Conservation (phyloP, 768 basidiomycete species). For the Mycena kentingensis region DNA sequence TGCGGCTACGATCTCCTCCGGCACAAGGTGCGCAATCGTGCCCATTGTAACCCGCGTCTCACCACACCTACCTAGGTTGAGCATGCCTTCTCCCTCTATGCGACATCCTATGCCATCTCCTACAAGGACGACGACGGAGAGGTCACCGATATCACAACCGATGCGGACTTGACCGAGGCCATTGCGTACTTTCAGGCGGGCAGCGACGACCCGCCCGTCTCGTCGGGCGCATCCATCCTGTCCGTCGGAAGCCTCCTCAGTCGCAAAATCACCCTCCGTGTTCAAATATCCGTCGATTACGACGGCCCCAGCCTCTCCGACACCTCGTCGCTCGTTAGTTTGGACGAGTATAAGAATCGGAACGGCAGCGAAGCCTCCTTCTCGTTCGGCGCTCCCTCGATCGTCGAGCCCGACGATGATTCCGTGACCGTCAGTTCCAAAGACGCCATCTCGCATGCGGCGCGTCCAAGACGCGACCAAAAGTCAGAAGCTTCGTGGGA, state of each 20-base stretch:
- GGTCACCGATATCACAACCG: constrained; percentile 64
- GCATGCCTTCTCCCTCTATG: constrained; percentile 76
- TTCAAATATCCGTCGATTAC: constrained; percentile 82
- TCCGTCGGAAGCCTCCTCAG: constrained; percentile 69
- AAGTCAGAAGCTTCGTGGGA: constrained; percentile 11
- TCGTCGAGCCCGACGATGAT: constrained; percentile 65
- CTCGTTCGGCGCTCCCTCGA: constrained; percentile 45
- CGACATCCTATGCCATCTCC: constrained; percentile 68
- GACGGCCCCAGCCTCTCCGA: constrained; percentile 92
- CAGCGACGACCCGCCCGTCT: constrained; percentile 66
- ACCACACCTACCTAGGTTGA: constrained; percentile 60
- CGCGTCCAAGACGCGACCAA: constrained; percentile 2
- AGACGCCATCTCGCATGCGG: constrained; percentile 43
- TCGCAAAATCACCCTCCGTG: constrained; percentile 73
- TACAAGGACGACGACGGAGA: constrained; percentile 93
- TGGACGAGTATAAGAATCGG: constrained; percentile 67
- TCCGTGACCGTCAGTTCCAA: constrained; percentile 75
- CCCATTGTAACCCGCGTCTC: constrained; percentile 3
- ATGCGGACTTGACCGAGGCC: constrained; percentile 81
- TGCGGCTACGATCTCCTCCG: constrained; percentile 78
- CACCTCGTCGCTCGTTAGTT: constrained; percentile 76
- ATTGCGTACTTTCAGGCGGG: constrained; percentile 84
- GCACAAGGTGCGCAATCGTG: constrained; percentile 59
- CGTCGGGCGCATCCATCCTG: constrained; percentile 73
- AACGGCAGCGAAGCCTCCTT: constrained; percentile 63